Conservation (phyloP, 2,329 filamentous ascomycete species). For the Claviceps sp. region DNA sequence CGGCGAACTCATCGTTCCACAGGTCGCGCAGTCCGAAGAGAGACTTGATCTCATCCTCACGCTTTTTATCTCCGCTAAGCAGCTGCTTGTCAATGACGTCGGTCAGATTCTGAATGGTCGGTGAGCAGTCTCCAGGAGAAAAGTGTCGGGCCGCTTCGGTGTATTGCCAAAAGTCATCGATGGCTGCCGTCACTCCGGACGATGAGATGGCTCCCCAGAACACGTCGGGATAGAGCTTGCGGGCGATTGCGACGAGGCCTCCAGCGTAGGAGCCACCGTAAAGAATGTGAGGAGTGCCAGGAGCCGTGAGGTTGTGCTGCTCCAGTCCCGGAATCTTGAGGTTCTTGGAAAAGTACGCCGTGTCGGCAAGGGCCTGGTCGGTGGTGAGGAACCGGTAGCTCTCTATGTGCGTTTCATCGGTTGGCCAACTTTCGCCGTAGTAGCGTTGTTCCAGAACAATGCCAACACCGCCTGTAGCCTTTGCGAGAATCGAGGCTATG, state of each 20-base stretch:
- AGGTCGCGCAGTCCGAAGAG: conserved; percentile 34
- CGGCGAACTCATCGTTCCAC: conserved; percentile 35
- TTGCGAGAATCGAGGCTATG: no score
- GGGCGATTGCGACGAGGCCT: conserved; percentile 62
- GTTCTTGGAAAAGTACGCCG: conserved; percentile 65
- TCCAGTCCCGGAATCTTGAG: conserved; percentile 59
- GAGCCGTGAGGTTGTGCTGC: conserved; percentile 50
- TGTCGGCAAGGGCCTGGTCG: conserved; percentile 70
- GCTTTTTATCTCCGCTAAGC: conserved; percentile 22
- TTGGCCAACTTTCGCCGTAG: no score
- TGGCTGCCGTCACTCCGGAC: conserved; percentile 64
- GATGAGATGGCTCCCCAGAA: conserved; percentile 72
- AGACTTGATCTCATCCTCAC: conserved; percentile 33
- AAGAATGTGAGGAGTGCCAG: conserved; percentile 55
- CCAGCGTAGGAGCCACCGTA: conserved; percentile 82
- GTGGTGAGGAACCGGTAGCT: conserved; percentile 78
- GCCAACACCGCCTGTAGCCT: no score
- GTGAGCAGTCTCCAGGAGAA: conserved; percentile 47
- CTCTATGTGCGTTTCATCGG: no score
- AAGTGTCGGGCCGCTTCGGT: conserved; percentile 36
- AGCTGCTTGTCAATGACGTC: conserved; percentile 28
- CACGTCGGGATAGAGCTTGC: conserved; percentile 62
- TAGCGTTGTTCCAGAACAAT: no score
- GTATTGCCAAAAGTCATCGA: conserved; percentile 63
- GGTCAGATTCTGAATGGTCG: conserved; percentile 44